These are phyloP conservation scores for Flaveria robusta DNA, from an alignment of 129 eudicot species.

Conservation along the genomic window DNA sequence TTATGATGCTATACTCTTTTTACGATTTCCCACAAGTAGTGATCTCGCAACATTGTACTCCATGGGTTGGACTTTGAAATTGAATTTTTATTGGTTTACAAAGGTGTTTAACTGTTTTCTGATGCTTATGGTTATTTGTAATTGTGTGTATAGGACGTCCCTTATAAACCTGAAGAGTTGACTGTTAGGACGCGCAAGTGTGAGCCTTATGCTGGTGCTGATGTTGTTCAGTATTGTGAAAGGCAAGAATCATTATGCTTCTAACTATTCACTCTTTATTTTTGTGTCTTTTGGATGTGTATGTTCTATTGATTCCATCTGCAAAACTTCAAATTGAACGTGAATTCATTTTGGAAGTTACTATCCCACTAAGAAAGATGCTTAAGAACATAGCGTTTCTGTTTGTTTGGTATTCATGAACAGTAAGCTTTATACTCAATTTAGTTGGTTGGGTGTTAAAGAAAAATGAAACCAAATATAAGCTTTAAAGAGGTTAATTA, in stretches of 20 bases:
- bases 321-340: not conserved
- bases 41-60: not conserved
- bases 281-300: not conserved
- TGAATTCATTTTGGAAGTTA: not conserved
- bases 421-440: not conserved
- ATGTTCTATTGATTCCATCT: not conserved
- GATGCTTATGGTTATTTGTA: not conserved
- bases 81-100: not conserved
- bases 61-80: not conserved
- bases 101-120: not conserved
- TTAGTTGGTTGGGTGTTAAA: not conserved
- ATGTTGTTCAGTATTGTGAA: conserved; percentile 62
- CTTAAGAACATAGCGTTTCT: too few relatives aligned
- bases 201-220: conserved; percentile 62
- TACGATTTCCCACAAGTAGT: too few relatives aligned
- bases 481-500: not conserved
- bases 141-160: conserved; percentile 52
- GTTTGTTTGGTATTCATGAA: too few relatives aligned
- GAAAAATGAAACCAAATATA: conserved; percentile 11
- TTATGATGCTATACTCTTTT: not conserved
- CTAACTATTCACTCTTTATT: not conserved
- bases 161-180: conserved; percentile 71
- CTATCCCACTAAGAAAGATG: too few relatives aligned
- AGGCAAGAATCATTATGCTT: conserved; percentile 42
- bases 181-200: conserved; percentile 74